Evolutionary conservation across 2,329 filamentous ascomycete species (phyloP).

Genomic region (Lasiodiplodia sp.): DNA sequence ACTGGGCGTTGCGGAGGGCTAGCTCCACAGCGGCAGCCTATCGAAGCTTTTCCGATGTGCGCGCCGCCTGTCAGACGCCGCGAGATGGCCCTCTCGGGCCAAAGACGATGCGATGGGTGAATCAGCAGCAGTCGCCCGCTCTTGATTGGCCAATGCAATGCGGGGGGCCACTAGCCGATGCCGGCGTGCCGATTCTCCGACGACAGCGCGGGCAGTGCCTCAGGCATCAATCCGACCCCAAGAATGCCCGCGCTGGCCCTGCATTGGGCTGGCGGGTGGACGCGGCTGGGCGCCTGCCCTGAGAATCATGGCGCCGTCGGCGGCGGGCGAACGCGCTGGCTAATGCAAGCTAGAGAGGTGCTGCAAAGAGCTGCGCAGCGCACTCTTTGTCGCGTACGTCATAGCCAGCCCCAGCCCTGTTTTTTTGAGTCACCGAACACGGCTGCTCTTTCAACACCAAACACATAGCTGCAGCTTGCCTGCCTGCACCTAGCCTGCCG

Average conservation of each 20-base stretch:
- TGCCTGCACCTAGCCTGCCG: conserved; percentile 11
- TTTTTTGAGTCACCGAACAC: conserved; percentile 16
- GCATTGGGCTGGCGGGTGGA: conserved; percentile 4
- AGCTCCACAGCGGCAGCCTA: conserved; percentile 20
- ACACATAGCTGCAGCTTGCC: conserved; percentile 16
- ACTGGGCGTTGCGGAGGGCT: conserved; percentile 21
- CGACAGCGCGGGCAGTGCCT: neutral
- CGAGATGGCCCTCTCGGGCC: conserved; percentile 7
- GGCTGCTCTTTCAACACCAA: conserved; percentile 16
- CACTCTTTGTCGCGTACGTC: conserved; percentile 11
- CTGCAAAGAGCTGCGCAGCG: neutral
- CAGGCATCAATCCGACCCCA: neutral
- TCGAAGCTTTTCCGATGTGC: conserved; percentile 20
- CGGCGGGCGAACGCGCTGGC: conserved; percentile 8
- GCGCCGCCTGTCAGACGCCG: conserved; percentile 20
- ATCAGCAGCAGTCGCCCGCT: conserved; percentile 8
- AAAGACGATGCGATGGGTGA: conserved; percentile 22
- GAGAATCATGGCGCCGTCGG: neutral
- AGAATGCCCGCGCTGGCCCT: neutral
- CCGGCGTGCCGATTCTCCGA: conserved; percentile 15
- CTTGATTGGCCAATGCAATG: conserved; percentile 5
- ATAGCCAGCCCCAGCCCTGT: conserved; percentile 9
- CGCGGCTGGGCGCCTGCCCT: conserved; percentile 12
- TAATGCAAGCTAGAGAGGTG: conserved; percentile 12
- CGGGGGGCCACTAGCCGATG: neutral